Evolutionary conservation across 2,329 filamentous ascomycete species (phyloP), one percentile per base, ranked within the genome.

Genomic region (Leptographium radiaticola): DNA sequence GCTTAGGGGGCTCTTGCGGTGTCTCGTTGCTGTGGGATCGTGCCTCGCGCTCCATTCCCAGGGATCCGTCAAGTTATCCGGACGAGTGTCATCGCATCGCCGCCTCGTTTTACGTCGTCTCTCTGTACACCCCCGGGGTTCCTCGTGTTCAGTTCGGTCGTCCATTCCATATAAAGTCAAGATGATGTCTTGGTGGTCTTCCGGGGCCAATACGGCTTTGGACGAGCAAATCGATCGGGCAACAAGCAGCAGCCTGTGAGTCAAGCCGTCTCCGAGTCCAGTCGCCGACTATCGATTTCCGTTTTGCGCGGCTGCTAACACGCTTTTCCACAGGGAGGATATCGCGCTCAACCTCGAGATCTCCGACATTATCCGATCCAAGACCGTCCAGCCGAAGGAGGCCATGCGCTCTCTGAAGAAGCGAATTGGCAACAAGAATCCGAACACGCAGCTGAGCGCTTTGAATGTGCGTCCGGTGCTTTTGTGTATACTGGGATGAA

Each of bases 291-390:
- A n/a, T 31, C 9, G 34, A 3, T 38, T 36, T 15, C 20, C 31
- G 9, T 7, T 3, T 40, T 13, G 40, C 16, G 13, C n/a, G 18
- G 34, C 9, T 39, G 2, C 34, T 49, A 34, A 49, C 36, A 11
- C 15, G 2, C 15, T 44, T 47, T 4, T 38, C 47, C 55, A 18
- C 63, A 94, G 89, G 61, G 90, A 98, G 71, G 91, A 98, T 66
- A 97, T 98, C 67, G 86, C 93, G 43, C 81, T 96, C 62, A 97
- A 97, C 68, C 83, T 98, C 65, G 93, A 98, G 71, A 97, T 98
- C 63, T 96, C 91, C 68, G 93, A 98, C 73, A 76, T 95, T 62
- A 96, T 98, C 69, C 83, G 93, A 63, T 97, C 90, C 64, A 97
- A 97, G 75, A 95, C 89, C 18, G 91, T 98, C 51, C 89, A 90